A percentile compares a stretch with the other conserved stretches of the same genome.
Evolutionary conservation across 306 rosid genomes (phyloP).

Genomic region (Quercus suber): DNA sequence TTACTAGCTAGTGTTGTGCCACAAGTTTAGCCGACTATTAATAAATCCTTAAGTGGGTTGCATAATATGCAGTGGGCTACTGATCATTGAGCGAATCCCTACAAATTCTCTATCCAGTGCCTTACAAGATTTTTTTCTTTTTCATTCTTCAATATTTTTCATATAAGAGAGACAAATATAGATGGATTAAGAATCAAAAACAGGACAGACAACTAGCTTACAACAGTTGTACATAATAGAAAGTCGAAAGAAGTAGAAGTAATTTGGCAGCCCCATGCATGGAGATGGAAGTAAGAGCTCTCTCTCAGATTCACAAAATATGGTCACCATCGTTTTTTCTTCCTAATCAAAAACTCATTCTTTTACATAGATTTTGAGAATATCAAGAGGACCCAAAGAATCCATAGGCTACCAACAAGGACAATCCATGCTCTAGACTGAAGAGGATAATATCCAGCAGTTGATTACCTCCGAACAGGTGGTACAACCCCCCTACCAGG

Average conservation of each 20-base stretch:
- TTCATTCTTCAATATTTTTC: not conserved
- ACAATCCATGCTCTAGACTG: not conserved
- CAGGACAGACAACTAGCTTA: not conserved
- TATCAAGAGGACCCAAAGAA: not conserved
- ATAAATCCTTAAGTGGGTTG: no score
- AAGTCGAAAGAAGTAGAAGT: not conserved
- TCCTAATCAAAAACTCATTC: constrained; percentile 25
- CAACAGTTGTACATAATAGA: not conserved
- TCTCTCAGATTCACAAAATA: constrained; percentile 16
- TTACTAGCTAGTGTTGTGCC: no score
- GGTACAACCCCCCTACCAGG: constrained; percentile 87
- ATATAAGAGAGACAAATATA: not conserved
- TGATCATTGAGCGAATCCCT: no score
- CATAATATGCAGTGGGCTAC: no score
- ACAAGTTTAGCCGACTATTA: no score
- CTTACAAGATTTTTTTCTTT: not conserved
- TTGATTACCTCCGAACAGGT: constrained; percentile 76
- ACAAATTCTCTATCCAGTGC: no score
- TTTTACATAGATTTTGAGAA: constrained; percentile 23
- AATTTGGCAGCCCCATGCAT: constrained; percentile 21
- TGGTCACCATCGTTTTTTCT: constrained; percentile 20
- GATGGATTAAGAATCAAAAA: not conserved
- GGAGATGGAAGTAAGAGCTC: not conserved
- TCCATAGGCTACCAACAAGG: not conserved
- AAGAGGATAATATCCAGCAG: not conserved